phyloP scores from a whole-genome alignment of 108 stramenopile species.

The Chaetoceros muelleri region DNA sequence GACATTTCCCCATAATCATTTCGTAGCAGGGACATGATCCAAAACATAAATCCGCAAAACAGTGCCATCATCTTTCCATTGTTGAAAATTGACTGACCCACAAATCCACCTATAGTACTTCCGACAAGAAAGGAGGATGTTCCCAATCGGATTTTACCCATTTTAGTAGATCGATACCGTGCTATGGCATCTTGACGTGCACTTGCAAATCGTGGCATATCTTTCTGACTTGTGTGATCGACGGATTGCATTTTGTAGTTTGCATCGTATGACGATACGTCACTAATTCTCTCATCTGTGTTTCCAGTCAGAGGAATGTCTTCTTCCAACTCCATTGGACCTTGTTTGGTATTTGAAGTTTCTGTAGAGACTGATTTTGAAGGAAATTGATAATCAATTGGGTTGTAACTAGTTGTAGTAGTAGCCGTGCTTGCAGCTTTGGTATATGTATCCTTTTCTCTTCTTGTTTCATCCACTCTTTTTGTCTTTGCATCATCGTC shows the following conservation, averaged over 20 bases:
- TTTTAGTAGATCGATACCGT: conserved; percentile 45
- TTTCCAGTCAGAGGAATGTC: background rate
- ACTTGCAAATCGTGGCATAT: conserved; percentile 24
- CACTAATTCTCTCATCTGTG: background rate
- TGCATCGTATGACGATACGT: no score
- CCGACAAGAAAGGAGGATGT: conserved; percentile 37
- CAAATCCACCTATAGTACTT: conserved; percentile 30
- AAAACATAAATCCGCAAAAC: conserved; percentile 18
- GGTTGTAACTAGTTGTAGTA: no score
- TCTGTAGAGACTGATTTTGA: background rate
- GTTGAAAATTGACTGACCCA: conserved; percentile 23
- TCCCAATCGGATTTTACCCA: conserved; percentile 38
- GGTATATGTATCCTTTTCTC: no score
- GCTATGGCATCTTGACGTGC: conserved; percentile 60
- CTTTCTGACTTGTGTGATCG: background rate
- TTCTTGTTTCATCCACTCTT: no score
- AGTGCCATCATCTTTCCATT: conserved; percentile 15
- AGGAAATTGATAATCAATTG: background rate
- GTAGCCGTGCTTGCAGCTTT: no score
- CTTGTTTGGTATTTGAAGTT: background rate
- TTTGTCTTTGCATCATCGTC: no score
- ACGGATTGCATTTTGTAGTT: no score
- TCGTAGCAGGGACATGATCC: conserved; percentile 41
- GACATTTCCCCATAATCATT: conserved; percentile 68
- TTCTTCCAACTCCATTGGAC: background rate